Base-by-base conservation (phyloP, 805 yeast species). In the Candida loeiensis region DNA sequence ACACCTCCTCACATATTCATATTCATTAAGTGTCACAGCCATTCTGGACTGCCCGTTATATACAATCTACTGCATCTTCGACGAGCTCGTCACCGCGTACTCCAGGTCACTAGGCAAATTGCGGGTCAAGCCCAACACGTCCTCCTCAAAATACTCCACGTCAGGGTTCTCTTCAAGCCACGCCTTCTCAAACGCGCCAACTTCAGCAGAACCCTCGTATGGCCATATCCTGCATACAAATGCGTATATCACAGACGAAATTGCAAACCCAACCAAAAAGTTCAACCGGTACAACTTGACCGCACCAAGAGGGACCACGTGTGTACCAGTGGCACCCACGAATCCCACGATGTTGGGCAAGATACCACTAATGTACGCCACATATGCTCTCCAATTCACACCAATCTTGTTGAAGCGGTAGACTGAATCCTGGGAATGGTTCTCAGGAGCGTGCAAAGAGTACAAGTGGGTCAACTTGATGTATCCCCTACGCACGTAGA, bases 291-390 rank as follows among this genome's bases (percentile, higher is more conserved):
- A 88, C 34, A 88, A 77, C 42, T 77, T 70, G 43, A 78, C 76
- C 8, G 95, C 95, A 22, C 91, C 95, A 34, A 67, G 64, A 20
- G 95, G 95, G 12, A 87, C 95, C 6, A 35, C 41, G 44, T 69
- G 73, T n/a, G 80, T 75, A 28, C 82, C 85, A 17, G 85, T 79
- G 7, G 89, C 88, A 47, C 95, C 88, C 5, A 82, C 91, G 51
- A 88, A 88, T 1, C 96, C 96, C 15, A 84, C 84, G 54, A 88
- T 81, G 53, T 87, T 88, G 34, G 95, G 93, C 25, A 79, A 66
- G 44, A 89, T 81, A 40, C 95, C 95, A 49, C 81, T 72, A 48
- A 88, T 58, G 58, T 88, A 88, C 1, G 95, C 93, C 22, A 72
- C 77, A 49, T 77, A 80, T 2, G 91, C 96, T 58, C 95, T 73